phyloP scores from a whole-genome alignment of 2,329 filamentous ascomycete species.

The Biscogniauxia mediterranea region DNA sequence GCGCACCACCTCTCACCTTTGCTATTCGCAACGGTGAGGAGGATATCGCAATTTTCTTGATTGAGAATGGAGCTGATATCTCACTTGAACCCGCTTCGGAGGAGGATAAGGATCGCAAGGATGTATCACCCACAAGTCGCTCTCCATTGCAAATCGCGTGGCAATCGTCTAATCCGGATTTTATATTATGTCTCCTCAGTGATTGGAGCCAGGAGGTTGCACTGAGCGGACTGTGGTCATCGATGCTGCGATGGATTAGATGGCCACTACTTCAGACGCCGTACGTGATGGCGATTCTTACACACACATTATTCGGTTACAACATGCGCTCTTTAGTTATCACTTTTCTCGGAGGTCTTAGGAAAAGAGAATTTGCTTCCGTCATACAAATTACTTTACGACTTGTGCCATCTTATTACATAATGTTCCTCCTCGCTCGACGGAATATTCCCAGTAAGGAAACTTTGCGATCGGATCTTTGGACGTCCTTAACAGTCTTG shows the following conservation, averaged over 20 bases:
- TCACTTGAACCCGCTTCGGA: background rate
- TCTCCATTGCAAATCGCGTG: background rate
- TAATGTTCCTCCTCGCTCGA: no score
- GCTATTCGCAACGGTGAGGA: conserved; percentile 4
- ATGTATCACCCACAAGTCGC: background rate
- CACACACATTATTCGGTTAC: background rate
- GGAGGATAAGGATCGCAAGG: background rate
- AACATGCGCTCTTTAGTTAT: background rate
- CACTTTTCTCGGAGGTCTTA: background rate
- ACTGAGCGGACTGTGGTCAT: background rate
- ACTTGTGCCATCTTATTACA: no score
- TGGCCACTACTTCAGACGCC: background rate
- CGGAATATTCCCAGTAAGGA: no score
- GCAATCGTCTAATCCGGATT: background rate
- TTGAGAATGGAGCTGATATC: background rate
- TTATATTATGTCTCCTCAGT: background rate
- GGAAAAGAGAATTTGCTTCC: background rate
- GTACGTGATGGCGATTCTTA: background rate
- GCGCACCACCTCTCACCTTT: conserved; percentile 1
- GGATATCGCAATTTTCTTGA: background rate
- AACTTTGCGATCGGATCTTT: no score
- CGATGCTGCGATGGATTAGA: background rate
- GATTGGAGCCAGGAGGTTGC: background rate
- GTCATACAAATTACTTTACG: no score
- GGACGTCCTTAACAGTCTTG: no score